Evolutionary conservation across 441 rosid genomes (phyloP).

Genomic region (Eruca vesicaria): DNA sequence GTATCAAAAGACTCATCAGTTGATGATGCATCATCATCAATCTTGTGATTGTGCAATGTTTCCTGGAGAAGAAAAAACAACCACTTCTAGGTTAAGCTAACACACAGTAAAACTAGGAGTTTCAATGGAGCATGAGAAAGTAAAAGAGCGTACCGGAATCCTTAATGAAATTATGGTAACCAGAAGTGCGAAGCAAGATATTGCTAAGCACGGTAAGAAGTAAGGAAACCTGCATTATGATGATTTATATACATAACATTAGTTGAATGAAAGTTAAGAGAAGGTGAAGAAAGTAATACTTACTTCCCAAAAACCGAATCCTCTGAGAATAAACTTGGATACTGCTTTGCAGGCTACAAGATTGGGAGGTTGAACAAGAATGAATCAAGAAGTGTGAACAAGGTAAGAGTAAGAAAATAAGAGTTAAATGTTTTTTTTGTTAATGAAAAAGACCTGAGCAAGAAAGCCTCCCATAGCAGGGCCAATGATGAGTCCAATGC

Average conservation of each 20-base stretch:
- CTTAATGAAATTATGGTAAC: conserved; percentile 52
- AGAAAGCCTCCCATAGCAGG: conserved; percentile 93
- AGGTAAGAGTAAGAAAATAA: not conserved
- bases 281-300: conserved; percentile 4
- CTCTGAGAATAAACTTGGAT: conserved; percentile 63
- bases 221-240: conserved; percentile 72
- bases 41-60: conserved; percentile 70
- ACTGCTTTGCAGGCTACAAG: conserved; percentile 80
- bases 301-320: conserved; percentile 82
- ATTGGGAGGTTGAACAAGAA: not conserved
- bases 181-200: conserved; percentile 61
- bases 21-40: conserved; percentile 22
- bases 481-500: conserved; percentile 87
- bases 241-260: not conserved
- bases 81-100: conserved; percentile 5
- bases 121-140: not conserved
- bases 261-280: not conserved
- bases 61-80: conserved; percentile 49
- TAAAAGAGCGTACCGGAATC: conserved; percentile 66
- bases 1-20: conserved; percentile 37
- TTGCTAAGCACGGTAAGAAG: conserved; percentile 68
- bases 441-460: conserved; percentile 66
- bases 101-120: not conserved
- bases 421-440: not conserved
- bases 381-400: conserved; percentile 3